These are phyloP conservation scores for Malassezia pachydermatis DNA, from an alignment of 1,284 basidiomycete species.

Conservation along the genomic window DNA sequence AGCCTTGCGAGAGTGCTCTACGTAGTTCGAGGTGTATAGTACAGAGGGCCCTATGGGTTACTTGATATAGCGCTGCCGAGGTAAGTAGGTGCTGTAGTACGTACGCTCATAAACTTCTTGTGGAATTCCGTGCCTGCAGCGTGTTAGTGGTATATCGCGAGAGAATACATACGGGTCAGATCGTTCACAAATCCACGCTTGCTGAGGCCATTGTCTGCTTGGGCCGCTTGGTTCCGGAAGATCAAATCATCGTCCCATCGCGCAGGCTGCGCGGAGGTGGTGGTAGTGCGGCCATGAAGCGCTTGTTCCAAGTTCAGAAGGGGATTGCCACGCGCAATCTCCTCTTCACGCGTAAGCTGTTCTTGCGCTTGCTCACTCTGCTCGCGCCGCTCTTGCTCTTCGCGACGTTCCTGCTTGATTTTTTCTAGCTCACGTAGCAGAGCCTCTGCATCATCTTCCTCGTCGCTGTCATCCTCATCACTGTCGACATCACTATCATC, in stretches of 20 bases:
- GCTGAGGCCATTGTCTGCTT: constrained; percentile 16
- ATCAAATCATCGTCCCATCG: constrained; percentile 48
- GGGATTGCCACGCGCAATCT: constrained; percentile 43
- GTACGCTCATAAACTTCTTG: constrained; percentile 37
- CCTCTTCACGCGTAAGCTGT: constrained; percentile 24
- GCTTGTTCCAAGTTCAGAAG: constrained; percentile 38
- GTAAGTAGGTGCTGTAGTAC: constrained; percentile 3
- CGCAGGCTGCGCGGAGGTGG: constrained; percentile 9
- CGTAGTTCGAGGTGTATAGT: neutral
- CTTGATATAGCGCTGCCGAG: constrained; percentile 29
- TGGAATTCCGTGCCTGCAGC: constrained; percentile 39
- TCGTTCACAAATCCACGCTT: constrained; percentile 39
- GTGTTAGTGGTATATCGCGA: neutral
- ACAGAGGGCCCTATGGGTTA: constrained; percentile 9
- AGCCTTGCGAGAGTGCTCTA: neutral
- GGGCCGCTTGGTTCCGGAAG: constrained; percentile 43
- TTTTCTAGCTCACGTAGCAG: constrained; percentile 40
- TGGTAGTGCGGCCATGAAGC: constrained; percentile 10
- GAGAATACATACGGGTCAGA: constrained; percentile 25
- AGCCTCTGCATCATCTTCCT: constrained; percentile 31
- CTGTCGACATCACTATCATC: constrained; percentile 16
- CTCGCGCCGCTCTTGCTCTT: constrained; percentile 23
- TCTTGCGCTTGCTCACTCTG: constrained; percentile 6
- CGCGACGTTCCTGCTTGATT: constrained; percentile 36
- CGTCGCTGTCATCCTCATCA: constrained; percentile 19